Evolutionary conservation across 306 rosid genomes (phyloP).

Genomic region (Cicer cuneatum): DNA sequence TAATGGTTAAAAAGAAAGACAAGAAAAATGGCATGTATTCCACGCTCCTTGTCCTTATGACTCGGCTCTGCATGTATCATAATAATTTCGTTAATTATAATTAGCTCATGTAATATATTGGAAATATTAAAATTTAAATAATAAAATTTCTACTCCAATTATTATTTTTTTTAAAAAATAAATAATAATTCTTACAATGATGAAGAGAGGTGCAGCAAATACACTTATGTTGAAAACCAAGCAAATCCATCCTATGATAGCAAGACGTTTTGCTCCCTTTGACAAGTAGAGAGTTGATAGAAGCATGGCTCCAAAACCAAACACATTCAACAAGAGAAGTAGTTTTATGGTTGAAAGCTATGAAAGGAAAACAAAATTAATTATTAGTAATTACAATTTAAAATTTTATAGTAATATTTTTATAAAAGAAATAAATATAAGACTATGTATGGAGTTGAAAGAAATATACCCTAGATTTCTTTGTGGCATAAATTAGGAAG

Average conservation of each 20-base stretch:
- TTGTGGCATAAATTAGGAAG: constrained; percentile 72
- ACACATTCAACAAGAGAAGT: constrained; percentile 65
- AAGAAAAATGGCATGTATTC: constrained; percentile 91
- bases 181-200: constrained; percentile 59
- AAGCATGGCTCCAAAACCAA: constrained; percentile 80
- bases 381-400: background rate
- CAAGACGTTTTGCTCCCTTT: constrained; percentile 63
- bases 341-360: constrained; percentile 70
- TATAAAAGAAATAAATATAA: background rate
- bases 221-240: constrained; percentile 78
- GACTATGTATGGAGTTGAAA: background rate
- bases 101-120: background rate
- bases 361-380: background rate
- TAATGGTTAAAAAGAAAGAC: constrained; percentile 77
- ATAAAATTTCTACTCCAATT: no score
- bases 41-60: constrained; percentile 75
- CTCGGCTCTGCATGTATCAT: constrained; percentile 63
- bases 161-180: no score
- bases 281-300: constrained; percentile 64
- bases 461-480: constrained; percentile 63
- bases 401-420: background rate
- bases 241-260: constrained; percentile 85
- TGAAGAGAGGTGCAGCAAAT: constrained; percentile 89
- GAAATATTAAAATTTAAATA: no score
- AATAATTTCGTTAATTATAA: background rate